Evolutionary conservation across 179 eudicot species (phyloP).

Genomic region (Silene coronaria): DNA sequence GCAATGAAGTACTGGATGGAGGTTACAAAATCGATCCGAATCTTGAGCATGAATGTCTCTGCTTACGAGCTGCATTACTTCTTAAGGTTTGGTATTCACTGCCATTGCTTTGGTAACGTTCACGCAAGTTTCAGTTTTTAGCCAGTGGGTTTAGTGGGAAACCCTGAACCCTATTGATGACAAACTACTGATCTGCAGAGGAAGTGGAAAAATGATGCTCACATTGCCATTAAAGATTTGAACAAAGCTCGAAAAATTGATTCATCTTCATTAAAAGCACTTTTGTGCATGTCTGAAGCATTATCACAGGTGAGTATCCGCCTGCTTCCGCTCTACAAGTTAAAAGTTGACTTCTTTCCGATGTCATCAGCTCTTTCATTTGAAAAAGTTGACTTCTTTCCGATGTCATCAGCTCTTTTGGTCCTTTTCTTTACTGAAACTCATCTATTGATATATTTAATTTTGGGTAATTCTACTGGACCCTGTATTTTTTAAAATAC

Average conservation of each 20-base stretch:
- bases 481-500: neutral
- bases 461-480: too few species aligned
- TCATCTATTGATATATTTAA: neutral
- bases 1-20: conserved; percentile 85
- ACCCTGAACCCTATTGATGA: too few species aligned
- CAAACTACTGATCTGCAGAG: conserved; percentile 39
- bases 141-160: conserved; percentile 10
- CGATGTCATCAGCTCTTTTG: neutral
- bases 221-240: conserved; percentile 83
- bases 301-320: conserved; percentile 47
- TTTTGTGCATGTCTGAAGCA: conserved; percentile 64
- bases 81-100: conserved; percentile 63
- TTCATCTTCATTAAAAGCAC: conserved; percentile 64
- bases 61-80: conserved; percentile 80
- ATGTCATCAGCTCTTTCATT: neutral
- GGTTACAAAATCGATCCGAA: conserved; percentile 46
- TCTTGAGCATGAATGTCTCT: conserved; percentile 74
- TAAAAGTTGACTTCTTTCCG: neutral
- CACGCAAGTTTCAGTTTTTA: conserved; percentile 6
- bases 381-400: neutral
- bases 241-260: conserved; percentile 61
- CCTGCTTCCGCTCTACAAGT: neutral
- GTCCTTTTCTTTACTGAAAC: neutral
- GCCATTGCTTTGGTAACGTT: conserved; percentile 12
- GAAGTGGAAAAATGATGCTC: conserved; percentile 89